These are phyloP conservation scores for Fusarium sp. DNA, from an alignment of 2,329 filamentous ascomycete species.

Conservation along the genomic window DNA sequence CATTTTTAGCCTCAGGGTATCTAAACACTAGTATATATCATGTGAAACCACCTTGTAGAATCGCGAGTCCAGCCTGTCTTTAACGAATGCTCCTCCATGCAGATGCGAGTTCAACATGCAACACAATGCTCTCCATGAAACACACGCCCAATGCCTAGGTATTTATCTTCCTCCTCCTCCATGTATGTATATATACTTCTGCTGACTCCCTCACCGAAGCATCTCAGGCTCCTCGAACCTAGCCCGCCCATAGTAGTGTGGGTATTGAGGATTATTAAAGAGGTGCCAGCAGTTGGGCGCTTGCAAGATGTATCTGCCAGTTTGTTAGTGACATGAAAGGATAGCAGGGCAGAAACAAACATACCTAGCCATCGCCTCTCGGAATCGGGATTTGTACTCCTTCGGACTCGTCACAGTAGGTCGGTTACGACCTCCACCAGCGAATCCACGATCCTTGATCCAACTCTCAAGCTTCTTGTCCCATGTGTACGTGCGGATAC, in stretches of 20 bases:
- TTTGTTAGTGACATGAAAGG: conserved; percentile 12
- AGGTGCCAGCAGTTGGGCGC: conserved; percentile 79
- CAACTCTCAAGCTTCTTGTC: conserved; percentile 99
- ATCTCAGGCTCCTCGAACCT: conserved; percentile 53
- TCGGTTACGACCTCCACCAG: conserved; percentile 75
- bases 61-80: conserved; percentile 1
- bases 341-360: conserved; percentile 45
- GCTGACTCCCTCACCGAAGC: conserved; percentile 29
- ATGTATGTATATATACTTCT: background rate
- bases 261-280: conserved; percentile 59
- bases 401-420: conserved; percentile 97
- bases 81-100: conserved; percentile 22
- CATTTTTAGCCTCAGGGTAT: background rate
- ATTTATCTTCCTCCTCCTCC: background rate
- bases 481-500: conserved; percentile 98
- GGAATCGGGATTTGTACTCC: conserved; percentile 95
- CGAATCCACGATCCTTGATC: conserved; percentile 96
- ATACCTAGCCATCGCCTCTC: conserved; percentile 94
- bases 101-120: conserved; percentile 20
- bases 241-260: conserved; percentile 49
- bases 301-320: conserved; percentile 70
- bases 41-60: background rate
- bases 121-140: conserved; percentile 4
- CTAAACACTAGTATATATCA: conserved; percentile 18
- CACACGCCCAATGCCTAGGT: background rate